phyloP scores from a whole-genome alignment of 2,329 filamentous ascomycete species.

The Penicillium sclerotiorum region DNA sequence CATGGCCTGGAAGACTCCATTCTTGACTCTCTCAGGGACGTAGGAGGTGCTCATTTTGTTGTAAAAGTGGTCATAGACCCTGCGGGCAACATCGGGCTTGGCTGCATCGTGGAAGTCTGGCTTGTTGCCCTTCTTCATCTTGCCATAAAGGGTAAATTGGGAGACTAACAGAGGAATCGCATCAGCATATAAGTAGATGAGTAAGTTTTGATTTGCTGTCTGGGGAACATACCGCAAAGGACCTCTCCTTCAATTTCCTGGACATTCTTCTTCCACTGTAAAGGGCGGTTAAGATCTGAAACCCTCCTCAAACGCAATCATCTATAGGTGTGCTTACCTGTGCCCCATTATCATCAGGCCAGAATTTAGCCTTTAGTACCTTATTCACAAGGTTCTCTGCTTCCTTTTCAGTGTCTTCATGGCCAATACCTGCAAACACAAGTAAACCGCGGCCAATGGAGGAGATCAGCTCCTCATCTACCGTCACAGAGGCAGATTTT shows the following conservation, averaged over 20 bases:
- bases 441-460: slow-evolving; percentile 88
- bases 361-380: slow-evolving; percentile 85
- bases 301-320: not conserved
- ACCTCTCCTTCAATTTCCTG: slow-evolving; percentile 87
- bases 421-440: slow-evolving; percentile 88
- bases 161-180: slow-evolving; percentile 65
- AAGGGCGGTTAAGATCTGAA: not conserved
- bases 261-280: slow-evolving; percentile 89
- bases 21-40: slow-evolving; percentile 73
- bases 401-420: slow-evolving; percentile 87
- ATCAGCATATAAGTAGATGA: not conserved
- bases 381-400: slow-evolving; percentile 81
- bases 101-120: slow-evolving; percentile 93
- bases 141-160: slow-evolving; percentile 91
- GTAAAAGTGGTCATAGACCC: slow-evolving; percentile 83
- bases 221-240: slow-evolving; percentile 80
- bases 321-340: slow-evolving; percentile 51
- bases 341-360: slow-evolving; percentile 77
- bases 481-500: slow-evolving; percentile 90
- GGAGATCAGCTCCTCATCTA: slow-evolving; percentile 87
- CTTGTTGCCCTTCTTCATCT: slow-evolving; percentile 93
- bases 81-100: slow-evolving; percentile 73
- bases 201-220: too few species aligned
- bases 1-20: slow-evolving; percentile 98
- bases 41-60: slow-evolving; percentile 74